Percentiles rank a stretch among this genome's conserved stretches.
These are phyloP conservation scores for Magnusiomyces paraingens DNA, from an alignment of 1,139 yeast genomes.

Conservation along the genomic window DNA sequence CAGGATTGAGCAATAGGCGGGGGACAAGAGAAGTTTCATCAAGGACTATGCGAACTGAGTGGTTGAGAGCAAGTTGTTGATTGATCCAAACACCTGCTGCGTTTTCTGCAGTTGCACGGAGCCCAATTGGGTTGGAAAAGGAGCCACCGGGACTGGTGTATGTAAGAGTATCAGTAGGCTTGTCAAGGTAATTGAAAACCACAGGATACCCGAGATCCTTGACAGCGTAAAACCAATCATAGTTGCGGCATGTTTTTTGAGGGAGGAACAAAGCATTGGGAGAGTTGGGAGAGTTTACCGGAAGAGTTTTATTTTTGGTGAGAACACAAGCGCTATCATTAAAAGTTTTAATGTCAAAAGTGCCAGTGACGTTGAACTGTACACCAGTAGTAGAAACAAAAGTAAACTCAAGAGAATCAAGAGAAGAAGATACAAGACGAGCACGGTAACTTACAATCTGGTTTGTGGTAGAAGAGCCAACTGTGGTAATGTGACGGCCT, in stretches of 20 bases:
- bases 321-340: constrained; percentile 4
- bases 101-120: constrained; percentile 11
- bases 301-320: background rate
- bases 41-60: background rate
- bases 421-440: background rate
- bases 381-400: constrained; percentile 10
- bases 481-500: constrained; percentile 6
- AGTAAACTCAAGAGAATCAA: background rate
- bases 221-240: constrained; percentile 7
- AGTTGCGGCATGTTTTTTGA: constrained; percentile 7
- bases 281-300: constrained; percentile 4
- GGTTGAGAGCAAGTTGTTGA: background rate
- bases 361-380: constrained; percentile 8
- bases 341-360: constrained; percentile 8
- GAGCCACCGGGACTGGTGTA: constrained; percentile 5
- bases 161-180: background rate
- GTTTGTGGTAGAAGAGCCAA: constrained; percentile 6
- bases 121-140: constrained; percentile 2
- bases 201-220: constrained; percentile 14
- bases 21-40: constrained; percentile 5
- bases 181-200: constrained; percentile 13
- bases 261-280: constrained; percentile 13
- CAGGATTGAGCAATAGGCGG: background rate
- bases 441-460: background rate
- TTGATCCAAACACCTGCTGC: constrained; percentile 13